Percentiles rank a stretch among this genome's conserved stretches.
Conservation (phyloP, 1,284 basidiomycete genomes). For the Puccinia horiana region DNA sequence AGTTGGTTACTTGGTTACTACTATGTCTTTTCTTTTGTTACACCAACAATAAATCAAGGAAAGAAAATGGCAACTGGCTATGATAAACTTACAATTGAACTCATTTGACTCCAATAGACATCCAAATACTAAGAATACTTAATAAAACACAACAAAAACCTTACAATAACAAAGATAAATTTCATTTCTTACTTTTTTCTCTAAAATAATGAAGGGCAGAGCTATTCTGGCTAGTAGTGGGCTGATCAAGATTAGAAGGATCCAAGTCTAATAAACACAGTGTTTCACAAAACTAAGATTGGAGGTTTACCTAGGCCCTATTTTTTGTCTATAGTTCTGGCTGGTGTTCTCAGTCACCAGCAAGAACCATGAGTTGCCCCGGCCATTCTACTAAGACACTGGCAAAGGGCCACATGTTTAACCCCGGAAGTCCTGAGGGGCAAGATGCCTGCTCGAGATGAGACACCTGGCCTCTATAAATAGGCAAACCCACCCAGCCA, state of each 20-base stretch:
- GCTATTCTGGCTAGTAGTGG: conserved; percentile 5
- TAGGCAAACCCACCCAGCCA: too few species aligned
- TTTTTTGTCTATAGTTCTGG: too few species aligned
- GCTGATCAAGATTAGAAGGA: neutral
- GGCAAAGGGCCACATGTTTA: too few species aligned
- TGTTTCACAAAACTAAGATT: too few species aligned
- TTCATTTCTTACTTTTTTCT: conserved; percentile 29
- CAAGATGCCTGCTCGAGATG: too few species aligned
- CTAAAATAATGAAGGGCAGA: conserved; percentile 8
- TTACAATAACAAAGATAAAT: neutral
- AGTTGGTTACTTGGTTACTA: neutral
- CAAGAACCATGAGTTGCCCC: too few species aligned
- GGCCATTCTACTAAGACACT: too few species aligned
- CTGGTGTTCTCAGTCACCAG: too few species aligned
- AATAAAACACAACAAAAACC: conserved; percentile 13
- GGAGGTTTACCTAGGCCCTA: too few species aligned
- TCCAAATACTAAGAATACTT: neutral
- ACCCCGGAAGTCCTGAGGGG: too few species aligned
- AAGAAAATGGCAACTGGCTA: neutral
- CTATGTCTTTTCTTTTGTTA: neutral
- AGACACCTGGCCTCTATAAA: too few species aligned
- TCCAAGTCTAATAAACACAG: too few species aligned
- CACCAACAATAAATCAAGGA: neutral
- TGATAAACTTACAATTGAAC: neutral
- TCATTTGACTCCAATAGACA: conserved; percentile 6